Conservation (phyloP, 495 filamentous ascomycete genomes). For the Penicillium herquei region DNA sequence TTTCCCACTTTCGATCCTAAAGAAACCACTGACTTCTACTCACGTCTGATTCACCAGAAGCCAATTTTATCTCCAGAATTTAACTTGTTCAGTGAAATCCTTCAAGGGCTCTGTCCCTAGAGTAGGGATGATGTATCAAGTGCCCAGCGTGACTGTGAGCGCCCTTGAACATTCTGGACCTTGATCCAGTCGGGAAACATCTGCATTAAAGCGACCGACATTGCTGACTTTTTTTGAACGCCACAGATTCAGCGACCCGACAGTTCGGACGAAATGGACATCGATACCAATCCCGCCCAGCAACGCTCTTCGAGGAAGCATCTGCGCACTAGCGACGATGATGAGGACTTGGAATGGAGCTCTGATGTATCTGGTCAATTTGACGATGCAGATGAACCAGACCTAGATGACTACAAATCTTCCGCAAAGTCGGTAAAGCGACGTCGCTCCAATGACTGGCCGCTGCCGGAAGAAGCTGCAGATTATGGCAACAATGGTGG, state of each 20-base stretch:
- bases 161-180: conserved; percentile 11
- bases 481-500: conserved; percentile 21
- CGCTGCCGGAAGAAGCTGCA: conserved; percentile 33
- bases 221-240: conserved; percentile 9
- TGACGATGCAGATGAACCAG: conserved; percentile 42
- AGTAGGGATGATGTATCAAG: conserved; percentile 20
- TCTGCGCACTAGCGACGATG: conserved; percentile 23
- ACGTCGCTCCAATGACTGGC: conserved; percentile 51
- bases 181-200: conserved; percentile 3
- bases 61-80: background rate
- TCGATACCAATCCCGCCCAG: conserved; percentile 17
- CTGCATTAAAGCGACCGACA: conserved; percentile 5
- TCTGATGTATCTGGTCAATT: conserved; percentile 40
- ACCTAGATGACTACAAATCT: conserved; percentile 21
- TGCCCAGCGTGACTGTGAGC: conserved; percentile 15
- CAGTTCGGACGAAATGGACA: conserved; percentile 18
- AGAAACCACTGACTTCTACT: background rate
- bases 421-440: conserved; percentile 41
- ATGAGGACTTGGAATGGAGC: conserved; percentile 20
- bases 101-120: conserved; percentile 17
- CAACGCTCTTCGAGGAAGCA: conserved; percentile 36
- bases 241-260: conserved; percentile 3
- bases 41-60: background rate
- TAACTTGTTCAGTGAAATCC: background rate
- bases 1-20: background rate